Evolutionary conservation across 2,329 filamentous ascomycete species (phyloP).

Genomic region (Cryoendolithus antarcticus): DNA sequence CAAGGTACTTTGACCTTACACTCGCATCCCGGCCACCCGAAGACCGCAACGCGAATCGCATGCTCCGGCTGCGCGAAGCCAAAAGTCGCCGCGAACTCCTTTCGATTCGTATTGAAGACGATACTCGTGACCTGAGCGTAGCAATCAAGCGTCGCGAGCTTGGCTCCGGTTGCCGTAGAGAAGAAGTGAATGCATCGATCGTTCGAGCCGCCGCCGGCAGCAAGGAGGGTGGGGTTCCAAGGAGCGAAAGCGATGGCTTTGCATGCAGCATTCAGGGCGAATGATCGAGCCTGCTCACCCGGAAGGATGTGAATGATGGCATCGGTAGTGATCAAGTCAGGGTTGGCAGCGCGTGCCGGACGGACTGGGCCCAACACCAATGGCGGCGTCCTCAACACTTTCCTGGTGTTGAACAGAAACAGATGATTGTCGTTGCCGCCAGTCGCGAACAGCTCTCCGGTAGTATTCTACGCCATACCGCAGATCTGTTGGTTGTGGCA

Average conservation of each 20-base stretch:
- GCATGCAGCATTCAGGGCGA: constrained; percentile 73
- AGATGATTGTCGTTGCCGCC: constrained; percentile 90
- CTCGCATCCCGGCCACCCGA: constrained; percentile 84
- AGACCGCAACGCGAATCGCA: constrained; percentile 77
- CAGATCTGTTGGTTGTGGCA: constrained; percentile 86
- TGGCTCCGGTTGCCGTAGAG: constrained; percentile 70
- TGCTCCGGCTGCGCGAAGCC: constrained; percentile 89
- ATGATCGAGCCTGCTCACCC: constrained; percentile 53
- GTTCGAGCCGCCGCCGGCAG: constrained; percentile 84
- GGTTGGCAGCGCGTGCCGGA: too few relatives aligned
- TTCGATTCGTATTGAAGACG: constrained; percentile 60
- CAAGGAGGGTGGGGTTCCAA: constrained; percentile 77
- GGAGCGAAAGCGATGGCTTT: constrained; percentile 97
- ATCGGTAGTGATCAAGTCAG: background rate
- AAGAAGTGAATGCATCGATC: constrained; percentile 96
- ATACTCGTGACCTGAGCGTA: constrained; percentile 87
- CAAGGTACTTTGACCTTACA: constrained; percentile 77
- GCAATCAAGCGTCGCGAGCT: constrained; percentile 81
- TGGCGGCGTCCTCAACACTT: constrained; percentile 28
- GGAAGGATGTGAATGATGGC: constrained; percentile 12
- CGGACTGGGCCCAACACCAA: too few relatives aligned
- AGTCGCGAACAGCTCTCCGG: constrained; percentile 67
- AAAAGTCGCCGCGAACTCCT: constrained; percentile 87
- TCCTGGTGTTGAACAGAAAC: constrained; percentile 61
- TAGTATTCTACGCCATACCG: constrained; percentile 74